Base-by-base conservation (phyloP, 2,329 filamentous ascomycete species). In the Penicillium sp. region DNA sequence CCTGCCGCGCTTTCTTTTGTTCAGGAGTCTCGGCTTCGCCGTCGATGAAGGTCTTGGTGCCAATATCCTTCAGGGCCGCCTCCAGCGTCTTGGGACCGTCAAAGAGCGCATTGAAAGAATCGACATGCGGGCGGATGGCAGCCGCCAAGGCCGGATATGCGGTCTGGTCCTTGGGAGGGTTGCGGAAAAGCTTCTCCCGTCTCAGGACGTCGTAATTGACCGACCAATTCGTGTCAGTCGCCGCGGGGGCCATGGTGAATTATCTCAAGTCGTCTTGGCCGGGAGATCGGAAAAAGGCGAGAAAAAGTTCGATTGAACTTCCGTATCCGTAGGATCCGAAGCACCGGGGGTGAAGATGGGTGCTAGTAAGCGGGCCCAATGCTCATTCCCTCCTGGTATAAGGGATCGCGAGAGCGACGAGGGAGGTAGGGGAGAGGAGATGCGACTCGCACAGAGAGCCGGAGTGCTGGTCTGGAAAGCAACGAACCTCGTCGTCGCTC, bases 51-150 rank as follows among this genome's bases (percentile, higher is more conserved):
- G 81, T 81, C 72, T 91, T 94, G 56, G 81, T 85, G 62, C 91
- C 93, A 71, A 98, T 97, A 66, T 98, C 93, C 64, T 80, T 81
- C 53, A 97, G 69, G 12, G 79, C 89, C 57, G 88, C 83, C 43
- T 85, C 80, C 46, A 98, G 68, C 45, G 85, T 75, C 46, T 87
- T 88, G 69, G 84, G 78, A 51, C 78, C 76, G 29, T 83, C 80
- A 66, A 96, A 94, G 42, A 97, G 77, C 45, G 83, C 83, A 75
- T 98, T 95, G 80, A 96, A 98, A 6, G 93, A 93, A 64, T 96
- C 84, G 61, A 97, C 85, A 70, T 98, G 93, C 43, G 93, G 93
- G 57, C 87, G 79, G 52, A 97, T 83, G n/a, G 91, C 87, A 53
- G 80, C 80, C 61, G 90, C 85, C 42, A 98, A 81, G 21, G 86